These are phyloP conservation scores for Phytophthora tentaculata DNA, from an alignment of 352 stramenopile species.

Conservation along the genomic window DNA sequence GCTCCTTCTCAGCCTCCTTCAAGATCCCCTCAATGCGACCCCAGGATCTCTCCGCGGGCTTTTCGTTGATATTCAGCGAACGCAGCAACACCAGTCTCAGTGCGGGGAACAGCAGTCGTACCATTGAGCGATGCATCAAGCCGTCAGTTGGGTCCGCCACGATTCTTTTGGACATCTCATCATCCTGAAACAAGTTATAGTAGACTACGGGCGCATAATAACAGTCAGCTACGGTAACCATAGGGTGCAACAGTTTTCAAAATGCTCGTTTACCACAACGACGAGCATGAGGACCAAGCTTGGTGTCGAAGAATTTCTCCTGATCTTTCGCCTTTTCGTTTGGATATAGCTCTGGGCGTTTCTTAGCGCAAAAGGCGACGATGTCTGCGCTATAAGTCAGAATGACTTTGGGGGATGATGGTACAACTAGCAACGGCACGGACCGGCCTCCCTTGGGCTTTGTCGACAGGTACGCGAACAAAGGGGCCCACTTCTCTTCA, in stretches of 20 bases:
- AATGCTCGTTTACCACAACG: conserved; percentile 16
- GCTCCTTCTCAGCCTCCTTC: conserved; percentile 26
- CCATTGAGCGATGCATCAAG: background rate
- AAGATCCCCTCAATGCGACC: conserved; percentile 37
- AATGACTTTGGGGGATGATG: conserved; percentile 1
- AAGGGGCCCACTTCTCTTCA: conserved; percentile 53
- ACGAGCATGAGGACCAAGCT: conserved; percentile 42
- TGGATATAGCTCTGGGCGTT: conserved; percentile 42
- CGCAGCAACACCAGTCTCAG: conserved; percentile 38
- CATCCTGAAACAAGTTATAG: conserved; percentile 40
- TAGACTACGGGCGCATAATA: conserved; percentile 31
- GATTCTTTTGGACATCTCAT: conserved; percentile 20
- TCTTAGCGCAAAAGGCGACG: background rate
- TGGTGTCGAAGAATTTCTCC: conserved; percentile 48
- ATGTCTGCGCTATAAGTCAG: background rate
- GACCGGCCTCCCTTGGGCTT: conserved; percentile 48
- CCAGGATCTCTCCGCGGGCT: conserved; percentile 34
- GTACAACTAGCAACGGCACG: conserved; percentile 48
- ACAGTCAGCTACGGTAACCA: too few species aligned
- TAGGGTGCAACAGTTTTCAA: too few species aligned
- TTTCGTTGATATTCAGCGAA: conserved; percentile 45
- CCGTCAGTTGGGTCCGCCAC: conserved; percentile 18
- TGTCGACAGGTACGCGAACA: conserved; percentile 54
- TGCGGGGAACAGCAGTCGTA: conserved; percentile 36
- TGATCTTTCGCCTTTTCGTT: conserved; percentile 43